phyloP scores from a whole-genome alignment of 306 rosid species.

The Leucaena leucocephala region DNA sequence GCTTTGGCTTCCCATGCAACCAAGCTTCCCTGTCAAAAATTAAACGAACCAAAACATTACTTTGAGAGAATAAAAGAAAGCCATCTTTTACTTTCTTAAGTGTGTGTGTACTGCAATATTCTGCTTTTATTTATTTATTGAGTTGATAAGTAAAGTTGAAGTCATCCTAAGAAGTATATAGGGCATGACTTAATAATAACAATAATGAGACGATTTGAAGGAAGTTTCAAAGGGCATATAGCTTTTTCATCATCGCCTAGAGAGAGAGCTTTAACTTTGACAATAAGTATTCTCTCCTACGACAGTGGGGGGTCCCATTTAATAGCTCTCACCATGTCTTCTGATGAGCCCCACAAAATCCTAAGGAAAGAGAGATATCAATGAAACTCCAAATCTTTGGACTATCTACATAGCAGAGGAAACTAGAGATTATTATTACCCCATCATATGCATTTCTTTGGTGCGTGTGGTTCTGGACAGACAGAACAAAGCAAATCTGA shows the following conservation, averaged over 20 bases:
- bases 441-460: slow-evolving; percentile 52
- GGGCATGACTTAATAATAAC: slow-evolving; percentile 35
- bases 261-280: slow-evolving; percentile 54
- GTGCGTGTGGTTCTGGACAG: slow-evolving; percentile 38
- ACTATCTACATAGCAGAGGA: slow-evolving; percentile 33
- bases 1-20: slow-evolving; percentile 80
- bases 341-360: slow-evolving; percentile 75
- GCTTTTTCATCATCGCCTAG: slow-evolving; percentile 50
- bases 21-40: slow-evolving; percentile 79
- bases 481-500: slow-evolving; percentile 54
- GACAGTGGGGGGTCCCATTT: slow-evolving; percentile 45
- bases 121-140: slow-evolving; percentile 40
- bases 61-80: slow-evolving; percentile 38
- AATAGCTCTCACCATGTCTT: slow-evolving; percentile 36
- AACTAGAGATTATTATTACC: slow-evolving; percentile 57
- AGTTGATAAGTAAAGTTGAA: slow-evolving; percentile 53
- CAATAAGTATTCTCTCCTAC: slow-evolving; percentile 54
- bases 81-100: slow-evolving; percentile 60
- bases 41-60: slow-evolving; percentile 42
- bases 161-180: slow-evolving; percentile 49
- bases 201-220: slow-evolving; percentile 39
- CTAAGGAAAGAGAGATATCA: slow-evolving; percentile 70
- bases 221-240: slow-evolving; percentile 60
- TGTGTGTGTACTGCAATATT: slow-evolving; percentile 45
- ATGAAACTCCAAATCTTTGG: slow-evolving; percentile 48